phyloP scores from a whole-genome alignment of 2,329 filamentous ascomycete genomes.

The Davidsoniella neocaledoniae region DNA sequence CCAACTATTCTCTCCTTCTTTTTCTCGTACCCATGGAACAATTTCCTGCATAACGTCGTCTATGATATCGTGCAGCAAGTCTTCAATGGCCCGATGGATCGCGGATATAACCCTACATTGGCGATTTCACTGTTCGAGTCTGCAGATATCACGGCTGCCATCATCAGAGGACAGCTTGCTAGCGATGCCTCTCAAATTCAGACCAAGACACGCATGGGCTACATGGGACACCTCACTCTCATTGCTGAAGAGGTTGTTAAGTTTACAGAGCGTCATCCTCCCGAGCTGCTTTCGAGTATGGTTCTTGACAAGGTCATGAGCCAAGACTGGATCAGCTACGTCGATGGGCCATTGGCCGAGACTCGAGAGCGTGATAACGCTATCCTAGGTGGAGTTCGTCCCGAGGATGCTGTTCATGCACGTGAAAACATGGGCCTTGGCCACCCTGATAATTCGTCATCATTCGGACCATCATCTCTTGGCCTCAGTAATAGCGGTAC shows the following conservation, averaged over 20 bases:
- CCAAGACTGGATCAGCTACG: slow-evolving; percentile 83
- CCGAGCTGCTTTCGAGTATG: slow-evolving; percentile 66
- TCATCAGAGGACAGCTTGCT: slow-evolving; percentile 74
- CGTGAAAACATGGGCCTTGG: slow-evolving; percentile 32
- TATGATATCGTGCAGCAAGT: slow-evolving; percentile 99
- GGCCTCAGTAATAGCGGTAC: slow-evolving; percentile 29
- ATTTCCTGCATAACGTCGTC: slow-evolving; percentile 96
- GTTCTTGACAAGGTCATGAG: slow-evolving; percentile 83
- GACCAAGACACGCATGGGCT: slow-evolving; percentile 81
- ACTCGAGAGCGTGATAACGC: slow-evolving; percentile 93
- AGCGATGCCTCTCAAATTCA: slow-evolving; percentile 74
- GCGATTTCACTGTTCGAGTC: slow-evolving; percentile 87
- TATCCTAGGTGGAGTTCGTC: slow-evolving; percentile 88
- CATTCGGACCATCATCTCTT: slow-evolving; percentile 19
- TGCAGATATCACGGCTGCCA: slow-evolving; percentile 75
- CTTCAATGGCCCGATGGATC: slow-evolving; percentile 95
- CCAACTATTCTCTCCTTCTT: slow-evolving; percentile 97
- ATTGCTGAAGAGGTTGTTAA: slow-evolving; percentile 98
- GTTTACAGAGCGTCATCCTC: slow-evolving; percentile 85
- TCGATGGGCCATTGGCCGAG: slow-evolving; percentile 81
- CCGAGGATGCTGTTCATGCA: slow-evolving; percentile 73
- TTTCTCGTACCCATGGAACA: slow-evolving; percentile 98
- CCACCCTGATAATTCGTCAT: slow-evolving; percentile 27
- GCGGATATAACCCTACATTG: slow-evolving; percentile 76
- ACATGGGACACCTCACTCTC: slow-evolving; percentile 94